These are phyloP conservation scores for Pulveroboletus sp. DNA, from an alignment of 768 basidiomycete genomes.

Conservation along the genomic window DNA sequence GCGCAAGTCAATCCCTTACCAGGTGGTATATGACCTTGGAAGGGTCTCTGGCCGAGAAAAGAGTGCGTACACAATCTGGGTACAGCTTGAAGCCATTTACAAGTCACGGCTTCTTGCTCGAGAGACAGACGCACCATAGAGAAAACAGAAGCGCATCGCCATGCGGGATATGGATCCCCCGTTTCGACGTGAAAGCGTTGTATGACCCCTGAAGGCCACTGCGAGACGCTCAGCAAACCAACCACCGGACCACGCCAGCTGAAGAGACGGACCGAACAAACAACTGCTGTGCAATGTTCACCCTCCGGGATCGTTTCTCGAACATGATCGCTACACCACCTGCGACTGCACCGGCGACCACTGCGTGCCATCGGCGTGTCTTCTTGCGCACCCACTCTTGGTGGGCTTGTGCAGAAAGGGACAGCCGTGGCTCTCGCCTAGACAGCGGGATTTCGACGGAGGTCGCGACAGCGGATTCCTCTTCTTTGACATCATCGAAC, in stretches of 20 bases:
- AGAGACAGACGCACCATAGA: conserved; percentile 46
- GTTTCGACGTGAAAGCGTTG: conserved; percentile 67
- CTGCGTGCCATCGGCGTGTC: conserved; percentile 73
- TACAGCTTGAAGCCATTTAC: conserved; percentile 45
- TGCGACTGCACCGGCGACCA: conserved; percentile 70
- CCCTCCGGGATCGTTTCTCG: conserved; percentile 63
- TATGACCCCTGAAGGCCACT: conserved; percentile 90
- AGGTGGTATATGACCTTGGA: conserved; percentile 66
- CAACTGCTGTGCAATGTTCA: conserved; percentile 77
- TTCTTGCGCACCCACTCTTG: conserved; percentile 59
- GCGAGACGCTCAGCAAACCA: conserved; percentile 1
- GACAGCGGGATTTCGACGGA: conserved; percentile 18
- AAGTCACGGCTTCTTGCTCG: neutral
- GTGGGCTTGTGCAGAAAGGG: conserved; percentile 59
- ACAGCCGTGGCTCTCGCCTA: conserved; percentile 47
- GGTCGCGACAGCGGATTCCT: conserved; percentile 4
- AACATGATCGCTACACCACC: conserved; percentile 72
- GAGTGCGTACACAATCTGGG: conserved; percentile 81
- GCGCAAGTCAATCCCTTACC: conserved; percentile 40
- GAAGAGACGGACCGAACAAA: conserved; percentile 62
- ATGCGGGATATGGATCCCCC: conserved; percentile 68
- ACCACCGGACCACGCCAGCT: neutral
- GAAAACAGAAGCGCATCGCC: conserved; percentile 82
- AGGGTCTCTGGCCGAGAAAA: conserved; percentile 79
- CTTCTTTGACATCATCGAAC: conserved; percentile 31